These are phyloP conservation scores for Stenogyne calaminthoides DNA, from an alignment of 305 asterid genomes.

Conservation along the genomic window DNA sequence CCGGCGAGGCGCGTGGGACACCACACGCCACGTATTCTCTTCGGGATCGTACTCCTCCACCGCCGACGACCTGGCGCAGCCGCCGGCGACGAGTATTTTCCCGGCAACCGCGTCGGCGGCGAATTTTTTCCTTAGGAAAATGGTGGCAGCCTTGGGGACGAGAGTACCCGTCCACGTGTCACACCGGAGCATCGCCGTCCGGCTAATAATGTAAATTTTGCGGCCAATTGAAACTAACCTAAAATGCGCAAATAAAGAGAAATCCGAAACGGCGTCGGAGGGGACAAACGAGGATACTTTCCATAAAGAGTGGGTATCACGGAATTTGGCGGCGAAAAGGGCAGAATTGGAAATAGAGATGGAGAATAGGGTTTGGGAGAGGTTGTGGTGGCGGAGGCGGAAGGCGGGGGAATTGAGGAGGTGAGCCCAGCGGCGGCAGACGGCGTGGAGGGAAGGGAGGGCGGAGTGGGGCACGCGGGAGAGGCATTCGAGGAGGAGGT, in stretches of 20 bases:
- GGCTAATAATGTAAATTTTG: constrained; percentile 61
- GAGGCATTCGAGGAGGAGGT: constrained; percentile 73
- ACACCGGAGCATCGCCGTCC: constrained; percentile 64
- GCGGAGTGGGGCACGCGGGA: constrained; percentile 58
- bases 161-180: constrained; percentile 85
- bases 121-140: constrained; percentile 66
- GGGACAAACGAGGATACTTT: constrained; percentile 58
- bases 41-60: constrained; percentile 85
- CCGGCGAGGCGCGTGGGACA: constrained; percentile 57
- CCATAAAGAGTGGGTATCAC: constrained; percentile 41
- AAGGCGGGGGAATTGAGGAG: constrained; percentile 64
- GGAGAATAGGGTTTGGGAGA: constrained; percentile 54
- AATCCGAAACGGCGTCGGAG: constrained; percentile 35
- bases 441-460: constrained; percentile 65
- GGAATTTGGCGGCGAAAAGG: constrained; percentile 59
- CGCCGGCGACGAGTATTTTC: constrained; percentile 74
- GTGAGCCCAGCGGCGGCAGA: constrained; percentile 79
- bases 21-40: constrained; percentile 59
- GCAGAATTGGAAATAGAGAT: constrained; percentile 56
- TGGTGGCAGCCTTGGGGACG: constrained; percentile 51
- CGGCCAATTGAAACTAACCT: constrained; percentile 65
- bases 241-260: constrained; percentile 45
- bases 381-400: constrained; percentile 56
- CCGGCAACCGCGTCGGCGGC: constrained; percentile 64
- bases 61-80: constrained; percentile 53